Base-by-base conservation (phyloP, 2,329 filamentous ascomycete genomes). In the Eutypa lata region DNA sequence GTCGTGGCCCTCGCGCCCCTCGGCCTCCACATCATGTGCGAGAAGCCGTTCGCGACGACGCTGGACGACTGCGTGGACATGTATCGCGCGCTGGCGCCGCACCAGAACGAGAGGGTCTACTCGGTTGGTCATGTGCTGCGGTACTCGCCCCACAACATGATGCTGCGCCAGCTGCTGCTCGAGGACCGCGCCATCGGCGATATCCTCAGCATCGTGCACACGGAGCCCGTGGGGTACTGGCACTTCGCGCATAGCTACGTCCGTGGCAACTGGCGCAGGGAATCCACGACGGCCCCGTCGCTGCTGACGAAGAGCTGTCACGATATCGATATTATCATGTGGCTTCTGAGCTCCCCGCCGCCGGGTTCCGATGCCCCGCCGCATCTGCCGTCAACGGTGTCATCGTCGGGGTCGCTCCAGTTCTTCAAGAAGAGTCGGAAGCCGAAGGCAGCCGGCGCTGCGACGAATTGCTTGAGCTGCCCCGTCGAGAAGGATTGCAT, bases 261-360 rank as follows among this genome's bases (percentile, higher is more conserved):
- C 35, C 83, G 90, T 45, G 94, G 94, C 16, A 97, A 97, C 71
- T 97, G 94, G 94, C 84, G 93, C 6, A 90, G 89, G 57, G 85
- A 90, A 59, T 87, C 84, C 0, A 87, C 76, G 5, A 86, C 81
- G n/a, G 92, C 82, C 22, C 93, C 87, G 7, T 93, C 89, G 1
- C 78, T 99, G 2, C 79, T 99, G 28, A 96, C 93, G 2, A 99
- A 97, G 72, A 95, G 90, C 54, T 97, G 94, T 62, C 94, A 99
- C 65, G 94, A 99, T 62, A 89, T 99, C 48, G 94, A 99, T 66
- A 84, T 97, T 53, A 74, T 97, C 4, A 76, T 97, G 16, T 99
- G 94, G 94, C 75, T 97, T 46, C 79, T 97, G 11, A 93, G 87
- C 65, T 90, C 89, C 1, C 89, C 90, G 0, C 70, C 80, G 0